phyloP scores from a whole-genome alignment of 768 basidiomycete species.

The Mycena chlorophos region DNA sequence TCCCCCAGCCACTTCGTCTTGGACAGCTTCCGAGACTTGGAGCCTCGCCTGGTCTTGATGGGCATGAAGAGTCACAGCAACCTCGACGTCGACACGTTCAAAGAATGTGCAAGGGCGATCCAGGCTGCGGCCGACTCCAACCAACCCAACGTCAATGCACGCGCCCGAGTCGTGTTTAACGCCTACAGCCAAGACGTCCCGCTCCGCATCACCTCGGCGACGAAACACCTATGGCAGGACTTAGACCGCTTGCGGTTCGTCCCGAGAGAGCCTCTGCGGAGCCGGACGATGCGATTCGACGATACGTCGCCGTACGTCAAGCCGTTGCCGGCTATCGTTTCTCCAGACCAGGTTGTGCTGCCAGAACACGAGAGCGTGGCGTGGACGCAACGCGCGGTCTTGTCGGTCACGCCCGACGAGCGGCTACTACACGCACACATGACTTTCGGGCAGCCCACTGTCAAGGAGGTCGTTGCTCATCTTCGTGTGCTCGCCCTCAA shows the following conservation, averaged over 20 bases:
- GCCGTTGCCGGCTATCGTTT: constrained; percentile 34
- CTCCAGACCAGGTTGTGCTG: constrained; percentile 40
- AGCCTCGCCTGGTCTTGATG: constrained; percentile 26
- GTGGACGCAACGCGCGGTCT: constrained; percentile 51
- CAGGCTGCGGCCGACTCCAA: constrained; percentile 22
- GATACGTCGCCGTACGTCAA: constrained; percentile 26
- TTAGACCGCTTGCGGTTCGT: constrained; percentile 42
- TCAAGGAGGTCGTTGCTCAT: constrained; percentile 47
- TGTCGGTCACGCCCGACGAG: constrained; percentile 29
- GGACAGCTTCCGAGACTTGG: constrained; percentile 30
- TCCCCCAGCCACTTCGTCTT: constrained; percentile 34
- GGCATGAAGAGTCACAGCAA: constrained; percentile 33
- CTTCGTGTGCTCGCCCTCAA: constrained; percentile 34
- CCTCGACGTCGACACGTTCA: constrained; percentile 37
- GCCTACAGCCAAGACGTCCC: constrained; percentile 39
- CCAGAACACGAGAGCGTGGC: constrained; percentile 40
- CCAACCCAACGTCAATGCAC: constrained; percentile 17
- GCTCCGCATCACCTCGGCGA: constrained; percentile 21
- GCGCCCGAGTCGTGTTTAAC: constrained; percentile 35
- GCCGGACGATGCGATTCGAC: constrained; percentile 24
- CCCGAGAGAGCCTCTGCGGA: constrained; percentile 31
- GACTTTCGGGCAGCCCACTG: constrained; percentile 40
- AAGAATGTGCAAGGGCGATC: constrained; percentile 36
- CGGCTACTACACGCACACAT: constrained; percentile 36
- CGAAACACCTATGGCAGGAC: constrained; percentile 28